Percentiles rank a stretch among this genome's conserved stretches.
Evolutionary conservation across 176 grass and related monocot species (phyloP).

Genomic region (Chrysopogon serrulatus): DNA sequence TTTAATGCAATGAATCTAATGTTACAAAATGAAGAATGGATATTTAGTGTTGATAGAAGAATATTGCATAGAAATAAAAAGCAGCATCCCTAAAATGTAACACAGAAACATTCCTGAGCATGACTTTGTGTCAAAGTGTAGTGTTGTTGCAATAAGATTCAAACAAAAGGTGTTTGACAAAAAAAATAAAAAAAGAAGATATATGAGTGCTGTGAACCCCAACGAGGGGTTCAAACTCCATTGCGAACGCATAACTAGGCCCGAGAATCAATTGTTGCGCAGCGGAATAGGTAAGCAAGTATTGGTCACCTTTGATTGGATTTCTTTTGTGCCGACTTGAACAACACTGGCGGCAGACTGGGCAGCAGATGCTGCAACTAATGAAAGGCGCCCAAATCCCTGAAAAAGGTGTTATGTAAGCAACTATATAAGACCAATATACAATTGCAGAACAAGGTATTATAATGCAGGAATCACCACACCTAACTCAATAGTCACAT

Average conservation of each 20-base stretch:
- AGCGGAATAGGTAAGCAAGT: neutral
- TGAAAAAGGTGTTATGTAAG: constrained; percentile 30
- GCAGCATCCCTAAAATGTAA: neutral
- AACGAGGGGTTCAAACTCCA: neutral
- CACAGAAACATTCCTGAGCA: neutral
- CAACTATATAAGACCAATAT: neutral
- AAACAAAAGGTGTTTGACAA: neutral
- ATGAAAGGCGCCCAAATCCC: constrained; percentile 90
- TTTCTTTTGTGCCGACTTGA: constrained; percentile 86
- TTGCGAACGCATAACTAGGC: neutral
- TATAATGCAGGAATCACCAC: neutral
- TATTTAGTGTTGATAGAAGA: neutral
- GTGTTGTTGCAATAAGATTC: neutral
- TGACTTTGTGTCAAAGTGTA: neutral
- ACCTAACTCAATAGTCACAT: neutral
- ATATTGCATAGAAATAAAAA: neutral
- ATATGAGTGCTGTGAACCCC: neutral
- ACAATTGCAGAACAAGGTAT: neutral
- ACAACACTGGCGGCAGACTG: constrained; percentile 92
- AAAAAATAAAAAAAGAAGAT: neutral
- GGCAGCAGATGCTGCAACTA: constrained; percentile 91
- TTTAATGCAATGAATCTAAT: neutral
- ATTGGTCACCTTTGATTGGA: constrained; percentile 76
- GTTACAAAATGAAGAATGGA: neutral
- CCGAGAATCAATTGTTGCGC: neutral